These are phyloP conservation scores for Blastobotrys capitulatus DNA, from an alignment of 1,139 yeast species.

Conservation along the genomic window DNA sequence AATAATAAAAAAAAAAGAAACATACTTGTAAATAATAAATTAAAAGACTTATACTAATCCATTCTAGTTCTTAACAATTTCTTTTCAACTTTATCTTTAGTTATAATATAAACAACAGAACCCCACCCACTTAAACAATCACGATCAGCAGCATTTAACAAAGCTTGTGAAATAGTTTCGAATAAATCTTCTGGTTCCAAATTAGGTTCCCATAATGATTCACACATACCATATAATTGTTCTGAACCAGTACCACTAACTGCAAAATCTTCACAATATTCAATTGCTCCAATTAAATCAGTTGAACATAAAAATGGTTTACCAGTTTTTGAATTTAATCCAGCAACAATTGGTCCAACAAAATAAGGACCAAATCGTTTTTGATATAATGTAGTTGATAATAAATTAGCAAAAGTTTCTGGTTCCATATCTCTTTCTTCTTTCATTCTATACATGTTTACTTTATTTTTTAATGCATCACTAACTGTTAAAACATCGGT, in stretches of 20 bases:
- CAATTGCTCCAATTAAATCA: conserved; percentile 95
- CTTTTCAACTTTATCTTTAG: conserved; percentile 86
- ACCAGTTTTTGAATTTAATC: conserved; percentile 71
- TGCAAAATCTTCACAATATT: conserved; percentile 88
- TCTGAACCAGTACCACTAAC: conserved; percentile 97
- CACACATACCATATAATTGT: conserved; percentile 98
- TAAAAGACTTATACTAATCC: conserved; percentile 45
- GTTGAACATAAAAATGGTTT: conserved; percentile 93
- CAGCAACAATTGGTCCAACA: conserved; percentile 96
- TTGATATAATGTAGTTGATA: conserved; percentile 84
- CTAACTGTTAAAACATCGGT: conserved; percentile 83
- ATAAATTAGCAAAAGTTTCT: conserved; percentile 85
- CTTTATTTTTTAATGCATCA: conserved; percentile 76
- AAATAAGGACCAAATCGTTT: conserved; percentile 93
- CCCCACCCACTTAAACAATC: conserved; percentile 99
- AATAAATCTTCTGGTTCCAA: conserved; percentile 93
- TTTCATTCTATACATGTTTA: conserved; percentile 81
- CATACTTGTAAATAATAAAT: neutral
- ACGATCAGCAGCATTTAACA: conserved; percentile 93
- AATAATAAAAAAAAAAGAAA: neutral
- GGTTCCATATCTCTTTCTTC: conserved; percentile 95
- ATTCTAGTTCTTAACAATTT: conserved; percentile 90
- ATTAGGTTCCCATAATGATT: conserved; percentile 89
- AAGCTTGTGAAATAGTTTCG: conserved; percentile 92
- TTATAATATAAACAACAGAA: conserved; percentile 86